phyloP scores from a whole-genome alignment of 2,329 filamentous ascomycete genomes.

The Coniochaeta sp. region DNA sequence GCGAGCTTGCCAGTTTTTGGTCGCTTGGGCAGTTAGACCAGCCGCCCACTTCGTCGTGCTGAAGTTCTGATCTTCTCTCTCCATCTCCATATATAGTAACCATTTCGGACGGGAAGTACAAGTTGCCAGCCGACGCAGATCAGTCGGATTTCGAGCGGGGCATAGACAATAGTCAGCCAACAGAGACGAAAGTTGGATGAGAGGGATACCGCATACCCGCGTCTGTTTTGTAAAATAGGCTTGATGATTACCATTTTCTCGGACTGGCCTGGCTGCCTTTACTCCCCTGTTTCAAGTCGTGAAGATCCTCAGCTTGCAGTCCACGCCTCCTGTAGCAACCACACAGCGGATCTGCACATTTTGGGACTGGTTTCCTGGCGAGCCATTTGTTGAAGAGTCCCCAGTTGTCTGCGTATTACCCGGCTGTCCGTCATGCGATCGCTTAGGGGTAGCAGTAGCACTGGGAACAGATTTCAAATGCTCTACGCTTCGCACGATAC shows the following conservation, averaged over 20 bases:
- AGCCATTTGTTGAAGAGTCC: background rate
- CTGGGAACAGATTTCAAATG: background rate
- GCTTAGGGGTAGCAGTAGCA: background rate
- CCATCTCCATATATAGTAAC: background rate
- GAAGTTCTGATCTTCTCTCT: background rate
- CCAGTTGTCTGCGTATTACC: background rate
- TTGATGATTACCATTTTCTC: background rate
- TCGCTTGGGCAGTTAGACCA: too few relatives aligned
- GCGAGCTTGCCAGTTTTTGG: too few relatives aligned
- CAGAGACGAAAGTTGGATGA: background rate
- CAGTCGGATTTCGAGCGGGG: background rate
- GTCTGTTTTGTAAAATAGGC: background rate
- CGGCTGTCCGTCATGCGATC: background rate
- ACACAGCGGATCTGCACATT: slow-evolving; percentile 71
- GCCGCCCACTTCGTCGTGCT: too few relatives aligned
- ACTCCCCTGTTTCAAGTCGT: slow-evolving; percentile 38
- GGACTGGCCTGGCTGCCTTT: background rate
- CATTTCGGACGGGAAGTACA: background rate
- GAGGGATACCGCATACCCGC: background rate
- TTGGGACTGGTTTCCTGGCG: slow-evolving; percentile 12
- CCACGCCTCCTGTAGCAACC: slow-evolving; percentile 80
- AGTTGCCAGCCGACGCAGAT: background rate
- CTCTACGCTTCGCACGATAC: slow-evolving; percentile 33
- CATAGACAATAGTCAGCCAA: background rate
- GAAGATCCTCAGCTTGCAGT: slow-evolving; percentile 72